phyloP scores from a whole-genome alignment of 352 stramenopile species.

The Phytopythium montanum region DNA sequence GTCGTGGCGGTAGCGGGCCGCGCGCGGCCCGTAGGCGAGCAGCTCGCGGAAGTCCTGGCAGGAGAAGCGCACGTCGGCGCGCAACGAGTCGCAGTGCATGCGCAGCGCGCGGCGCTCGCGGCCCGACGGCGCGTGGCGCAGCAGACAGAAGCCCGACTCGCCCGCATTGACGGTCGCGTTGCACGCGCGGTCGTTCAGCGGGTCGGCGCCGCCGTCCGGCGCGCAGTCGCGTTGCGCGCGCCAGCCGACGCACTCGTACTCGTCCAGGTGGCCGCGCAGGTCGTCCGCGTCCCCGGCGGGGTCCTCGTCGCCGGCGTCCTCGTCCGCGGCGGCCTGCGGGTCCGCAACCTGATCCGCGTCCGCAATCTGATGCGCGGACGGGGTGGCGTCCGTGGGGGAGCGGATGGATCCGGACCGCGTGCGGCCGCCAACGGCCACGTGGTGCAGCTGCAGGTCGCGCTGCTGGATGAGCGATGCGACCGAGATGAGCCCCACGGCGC shows the following conservation, averaged over 20 bases:
- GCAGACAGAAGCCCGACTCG: conserved; percentile 46
- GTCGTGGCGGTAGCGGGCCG: conserved; percentile 41
- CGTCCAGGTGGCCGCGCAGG: not conserved
- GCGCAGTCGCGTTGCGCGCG: conserved; percentile 34
- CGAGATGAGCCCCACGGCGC: conserved; percentile 45
- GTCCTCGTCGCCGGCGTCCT: not conserved
- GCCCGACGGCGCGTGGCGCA: conserved; percentile 29
- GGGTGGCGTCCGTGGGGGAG: too few species aligned
- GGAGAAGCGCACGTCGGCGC: conserved; percentile 26
- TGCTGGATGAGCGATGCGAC: conserved; percentile 55
- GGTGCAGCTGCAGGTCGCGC: conserved; percentile 26
- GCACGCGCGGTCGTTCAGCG: conserved; percentile 36
- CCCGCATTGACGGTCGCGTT: conserved; percentile 26
- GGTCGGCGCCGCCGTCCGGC: conserved; percentile 29
- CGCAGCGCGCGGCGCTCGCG: conserved; percentile 36
- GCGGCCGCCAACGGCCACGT: not conserved
- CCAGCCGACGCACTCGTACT: conserved; percentile 59
- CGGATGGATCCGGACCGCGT: too few species aligned
- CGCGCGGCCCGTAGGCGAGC: conserved; percentile 44
- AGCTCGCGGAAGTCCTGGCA: conserved; percentile 37
- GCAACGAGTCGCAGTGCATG: conserved; percentile 66
- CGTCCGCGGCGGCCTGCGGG: too few species aligned
- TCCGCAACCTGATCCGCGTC: too few species aligned
- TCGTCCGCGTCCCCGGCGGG: conserved; percentile 1
- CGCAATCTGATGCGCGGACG: too few species aligned